These are phyloP conservation scores for Geopyxis carbonaria DNA, from an alignment of 495 filamentous ascomycete genomes.

Conservation along the genomic window DNA sequence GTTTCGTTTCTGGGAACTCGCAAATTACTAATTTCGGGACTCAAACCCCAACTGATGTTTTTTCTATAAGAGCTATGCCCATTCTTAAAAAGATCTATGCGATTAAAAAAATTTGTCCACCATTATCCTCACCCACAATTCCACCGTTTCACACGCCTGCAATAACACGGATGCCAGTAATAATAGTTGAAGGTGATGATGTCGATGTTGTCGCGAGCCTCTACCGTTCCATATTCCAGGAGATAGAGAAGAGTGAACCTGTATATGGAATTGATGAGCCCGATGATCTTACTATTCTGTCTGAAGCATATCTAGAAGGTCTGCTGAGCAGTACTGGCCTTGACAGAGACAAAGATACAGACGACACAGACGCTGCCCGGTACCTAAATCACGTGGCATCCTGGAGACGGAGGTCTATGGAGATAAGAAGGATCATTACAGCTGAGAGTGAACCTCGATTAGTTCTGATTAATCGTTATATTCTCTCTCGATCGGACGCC, in stretches of 20 bases:
- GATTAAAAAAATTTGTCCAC: conserved; percentile 21
- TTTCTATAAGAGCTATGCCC: conserved; percentile 8
- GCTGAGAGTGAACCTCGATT: conserved; percentile 22
- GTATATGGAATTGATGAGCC: conserved; percentile 17
- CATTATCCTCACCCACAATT: conserved; percentile 14
- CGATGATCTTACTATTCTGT: conserved; percentile 9
- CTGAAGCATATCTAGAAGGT: conserved; percentile 1
- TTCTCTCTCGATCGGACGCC: conserved; percentile 56
- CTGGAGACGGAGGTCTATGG: conserved; percentile 17
- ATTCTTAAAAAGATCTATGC: conserved; percentile 20
- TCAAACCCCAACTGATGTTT: conserved; percentile 10
- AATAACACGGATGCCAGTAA: conserved; percentile 48
- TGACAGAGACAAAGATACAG: conserved; percentile 8
- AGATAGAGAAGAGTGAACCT: conserved; percentile 14
- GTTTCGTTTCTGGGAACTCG: too few species aligned
- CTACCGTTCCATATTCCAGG: conserved; percentile 12
- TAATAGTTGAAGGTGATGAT: conserved; percentile 58
- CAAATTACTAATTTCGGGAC: conserved; percentile 3
- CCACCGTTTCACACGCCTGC: conserved; percentile 4
- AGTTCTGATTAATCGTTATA: conserved; percentile 23
- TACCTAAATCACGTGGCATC: conserved; percentile 18
- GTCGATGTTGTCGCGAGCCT: conserved; percentile 13
- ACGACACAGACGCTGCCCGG: conserved; percentile 10
- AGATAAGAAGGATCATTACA: conserved; percentile 14
- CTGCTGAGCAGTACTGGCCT: not conserved